Evolutionary conservation across 164 flowering plant genomes (phyloP).

Genomic region (Stephania cephalantha): DNA sequence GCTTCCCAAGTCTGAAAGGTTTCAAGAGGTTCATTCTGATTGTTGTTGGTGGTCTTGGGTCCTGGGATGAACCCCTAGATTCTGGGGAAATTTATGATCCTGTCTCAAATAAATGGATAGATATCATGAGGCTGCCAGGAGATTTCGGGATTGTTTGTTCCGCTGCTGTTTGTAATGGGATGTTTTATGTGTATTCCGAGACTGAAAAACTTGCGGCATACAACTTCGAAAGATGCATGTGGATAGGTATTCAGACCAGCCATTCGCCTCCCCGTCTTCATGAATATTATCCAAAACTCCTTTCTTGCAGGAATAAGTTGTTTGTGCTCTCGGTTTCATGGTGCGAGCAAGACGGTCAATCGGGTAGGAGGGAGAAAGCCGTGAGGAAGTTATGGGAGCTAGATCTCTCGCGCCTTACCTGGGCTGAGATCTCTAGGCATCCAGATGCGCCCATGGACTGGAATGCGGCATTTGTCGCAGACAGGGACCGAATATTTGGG

Average conservation of each 20-base stretch:
- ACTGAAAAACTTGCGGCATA: slow-evolving; percentile 70
- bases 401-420: slow-evolving; percentile 49
- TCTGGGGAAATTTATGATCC: slow-evolving; percentile 91
- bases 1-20: slow-evolving; percentile 26
- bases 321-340: slow-evolving; percentile 96
- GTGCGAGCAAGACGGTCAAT: slow-evolving; percentile 85
- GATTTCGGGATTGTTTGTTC: slow-evolving; percentile 80
- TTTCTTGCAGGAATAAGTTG: slow-evolving; percentile 51
- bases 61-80: slow-evolving; percentile 86
- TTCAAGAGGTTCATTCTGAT: slow-evolving; percentile 58
- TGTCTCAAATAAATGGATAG: slow-evolving; percentile 69
- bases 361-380: slow-evolving; percentile 74
- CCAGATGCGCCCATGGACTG: slow-evolving; percentile 99
- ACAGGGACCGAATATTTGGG: slow-evolving; percentile 62
- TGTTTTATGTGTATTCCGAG: slow-evolving; percentile 84
- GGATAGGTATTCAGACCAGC: slow-evolving; percentile 63
- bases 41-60: slow-evolving; percentile 84
- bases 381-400: slow-evolving; percentile 93
- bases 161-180: slow-evolving; percentile 63
- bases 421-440: slow-evolving; percentile 80
- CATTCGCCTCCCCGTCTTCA: slow-evolving; percentile 77
- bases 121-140: slow-evolving; percentile 60
- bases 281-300: slow-evolving; percentile 77
- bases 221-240: slow-evolving; percentile 73
- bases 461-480: slow-evolving; percentile 87